A percentile compares a stretch with the other conserved stretches of the same genome.
Conservation (phyloP, 441 rosid genomes). For the Raphanus hybrid region DNA sequence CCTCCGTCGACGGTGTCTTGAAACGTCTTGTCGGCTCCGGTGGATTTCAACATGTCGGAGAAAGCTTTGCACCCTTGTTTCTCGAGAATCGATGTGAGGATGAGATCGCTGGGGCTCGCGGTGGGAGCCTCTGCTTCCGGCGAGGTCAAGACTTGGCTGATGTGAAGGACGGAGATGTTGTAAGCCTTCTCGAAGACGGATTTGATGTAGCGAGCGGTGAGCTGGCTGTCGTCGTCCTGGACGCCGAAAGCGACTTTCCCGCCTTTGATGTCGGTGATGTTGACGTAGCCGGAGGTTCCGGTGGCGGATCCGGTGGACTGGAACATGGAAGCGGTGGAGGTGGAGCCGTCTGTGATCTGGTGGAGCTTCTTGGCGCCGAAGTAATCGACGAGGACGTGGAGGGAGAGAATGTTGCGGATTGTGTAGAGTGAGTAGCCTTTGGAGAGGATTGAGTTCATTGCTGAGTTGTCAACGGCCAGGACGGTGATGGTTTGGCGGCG, state of each 20-base stretch:
- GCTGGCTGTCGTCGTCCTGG: constrained; percentile 57
- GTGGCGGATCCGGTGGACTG: constrained; percentile 93
- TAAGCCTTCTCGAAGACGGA: constrained; percentile 80
- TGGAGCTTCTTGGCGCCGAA: constrained; percentile 90
- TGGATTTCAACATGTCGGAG: constrained; percentile 51
- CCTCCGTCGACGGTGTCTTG: constrained; percentile 68
- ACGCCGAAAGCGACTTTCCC: constrained; percentile 92
- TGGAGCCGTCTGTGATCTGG: constrained; percentile 82
- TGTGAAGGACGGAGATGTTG: constrained; percentile 85
- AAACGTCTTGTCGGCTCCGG: constrained; percentile 59
- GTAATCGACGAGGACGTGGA: constrained; percentile 92
- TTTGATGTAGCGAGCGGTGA: constrained; percentile 68
- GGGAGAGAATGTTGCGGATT: constrained; percentile 82
- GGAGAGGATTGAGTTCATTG: constrained; percentile 66
- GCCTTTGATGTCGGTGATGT: constrained; percentile 80
- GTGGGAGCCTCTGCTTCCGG: constrained; percentile 76
- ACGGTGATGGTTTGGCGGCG: constrained; percentile 90
- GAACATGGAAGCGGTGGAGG: constrained; percentile 85
- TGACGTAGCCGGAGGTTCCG: constrained; percentile 82
- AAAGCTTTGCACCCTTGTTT: constrained; percentile 79
- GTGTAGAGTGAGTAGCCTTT: constrained; percentile 74
- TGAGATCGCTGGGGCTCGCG: constrained; percentile 56
- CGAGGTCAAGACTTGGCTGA: constrained; percentile 58
- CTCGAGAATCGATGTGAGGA: constrained; percentile 52
- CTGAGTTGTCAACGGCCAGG: constrained; percentile 83